These are phyloP conservation scores for baker's yeast (Saccharomyces cerevisiae) DNA, from an alignment of 805 yeast genomes.

Conservation along the genomic window DNA sequence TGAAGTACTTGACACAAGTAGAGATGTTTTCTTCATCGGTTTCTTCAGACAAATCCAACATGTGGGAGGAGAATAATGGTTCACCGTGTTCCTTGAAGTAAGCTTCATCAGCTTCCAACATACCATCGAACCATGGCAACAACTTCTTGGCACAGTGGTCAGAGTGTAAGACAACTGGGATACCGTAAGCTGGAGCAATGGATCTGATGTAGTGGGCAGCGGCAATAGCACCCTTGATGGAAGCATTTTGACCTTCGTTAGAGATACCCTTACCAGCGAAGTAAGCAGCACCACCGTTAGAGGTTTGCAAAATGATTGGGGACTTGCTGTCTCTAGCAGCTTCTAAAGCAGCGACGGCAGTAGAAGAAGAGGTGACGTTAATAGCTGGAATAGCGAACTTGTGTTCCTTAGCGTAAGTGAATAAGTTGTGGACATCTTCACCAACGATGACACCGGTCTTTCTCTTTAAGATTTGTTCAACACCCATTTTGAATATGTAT, in stretches of 20 bases:
- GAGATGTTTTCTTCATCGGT: constrained; percentile 91
- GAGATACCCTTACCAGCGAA: constrained; percentile 98
- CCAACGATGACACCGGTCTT: constrained; percentile 98
- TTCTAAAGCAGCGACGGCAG: constrained; percentile 93
- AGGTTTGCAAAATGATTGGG: constrained; percentile 93
- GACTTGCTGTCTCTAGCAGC: constrained; percentile 92
- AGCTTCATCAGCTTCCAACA: constrained; percentile 93
- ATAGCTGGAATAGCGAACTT: constrained; percentile 97
- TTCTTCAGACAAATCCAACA: constrained; percentile 97
- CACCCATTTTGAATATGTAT: constrained; percentile 41
- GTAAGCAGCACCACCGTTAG: constrained; percentile 99
- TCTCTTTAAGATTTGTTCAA: constrained; percentile 69
- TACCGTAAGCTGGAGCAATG: constrained; percentile 91
- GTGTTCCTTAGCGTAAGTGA: constrained; percentile 86
- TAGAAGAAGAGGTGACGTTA: constrained; percentile 95
- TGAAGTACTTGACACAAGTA: constrained; percentile 89
- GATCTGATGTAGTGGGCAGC: constrained; percentile 97
- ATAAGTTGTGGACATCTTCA: constrained; percentile 79
- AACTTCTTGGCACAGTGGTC: constrained; percentile 99
- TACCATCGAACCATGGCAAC: constrained; percentile 97
- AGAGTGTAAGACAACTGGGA: constrained; percentile 94
- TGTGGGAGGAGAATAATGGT: constrained; percentile 97
- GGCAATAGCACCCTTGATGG: constrained; percentile 90
- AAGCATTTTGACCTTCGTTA: constrained; percentile 88
- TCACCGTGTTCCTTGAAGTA: constrained; percentile 79